phyloP scores from a whole-genome alignment of 352 stramenopile species.

The Lagenidium giganteum region DNA sequence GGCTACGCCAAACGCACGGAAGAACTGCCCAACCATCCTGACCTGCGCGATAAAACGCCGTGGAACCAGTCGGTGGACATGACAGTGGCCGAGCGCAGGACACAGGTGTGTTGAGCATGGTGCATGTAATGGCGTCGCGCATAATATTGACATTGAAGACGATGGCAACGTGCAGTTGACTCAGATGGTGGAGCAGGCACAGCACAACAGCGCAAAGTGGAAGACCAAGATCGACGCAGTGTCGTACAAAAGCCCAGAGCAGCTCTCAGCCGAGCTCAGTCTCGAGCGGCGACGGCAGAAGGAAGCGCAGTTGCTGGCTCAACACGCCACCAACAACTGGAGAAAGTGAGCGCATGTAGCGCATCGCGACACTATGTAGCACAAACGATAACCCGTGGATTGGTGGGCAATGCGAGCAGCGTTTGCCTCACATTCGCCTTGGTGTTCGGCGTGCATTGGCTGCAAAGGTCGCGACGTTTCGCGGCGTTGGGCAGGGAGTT shows the following conservation, averaged over 20 bases:
- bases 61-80: conserved; percentile 69
- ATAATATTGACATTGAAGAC: conserved; percentile 15
- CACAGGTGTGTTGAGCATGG: conserved; percentile 29
- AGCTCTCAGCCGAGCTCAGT: conserved; percentile 42
- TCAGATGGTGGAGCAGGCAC: conserved; percentile 23
- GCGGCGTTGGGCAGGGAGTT: neutral
- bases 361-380: conserved; percentile 8
- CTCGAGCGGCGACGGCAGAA: conserved; percentile 40
- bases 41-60: conserved; percentile 38
- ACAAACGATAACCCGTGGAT: conserved; percentile 4
- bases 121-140: too few relatives aligned
- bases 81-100: conserved; percentile 29
- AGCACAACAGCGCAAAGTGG: conserved; percentile 44
- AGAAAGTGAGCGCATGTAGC: conserved; percentile 13
- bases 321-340: neutral
- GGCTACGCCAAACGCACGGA: conserved; percentile 68
- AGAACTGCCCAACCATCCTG: conserved; percentile 72
- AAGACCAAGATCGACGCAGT: conserved; percentile 30
- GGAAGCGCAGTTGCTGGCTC: conserved; percentile 14
- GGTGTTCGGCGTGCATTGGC: too few relatives aligned
- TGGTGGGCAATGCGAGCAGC: too few relatives aligned
- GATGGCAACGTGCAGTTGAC: conserved; percentile 21
- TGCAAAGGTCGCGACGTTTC: conserved; percentile 39
- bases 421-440: too few relatives aligned
- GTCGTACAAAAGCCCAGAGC: conserved; percentile 51